These are phyloP conservation scores for Marchantia paleacea DNA, from an alignment of 225 moss, liverwort and hornwort genomes.

Conservation along the genomic window DNA sequence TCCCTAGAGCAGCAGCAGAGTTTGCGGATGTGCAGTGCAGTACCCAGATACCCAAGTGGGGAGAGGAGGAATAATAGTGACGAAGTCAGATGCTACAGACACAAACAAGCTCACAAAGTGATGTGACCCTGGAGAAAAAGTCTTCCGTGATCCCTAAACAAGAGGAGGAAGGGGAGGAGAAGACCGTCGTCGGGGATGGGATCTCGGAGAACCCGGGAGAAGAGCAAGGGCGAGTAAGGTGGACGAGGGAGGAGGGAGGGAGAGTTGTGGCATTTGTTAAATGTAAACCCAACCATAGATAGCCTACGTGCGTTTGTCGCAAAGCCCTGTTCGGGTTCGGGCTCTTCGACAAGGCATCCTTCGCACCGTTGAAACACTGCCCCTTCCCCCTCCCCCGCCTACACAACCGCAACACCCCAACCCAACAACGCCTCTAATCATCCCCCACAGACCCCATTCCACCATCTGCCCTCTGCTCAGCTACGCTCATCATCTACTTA, in stretches of 20 bases:
- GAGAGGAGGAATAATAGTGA: not conserved
- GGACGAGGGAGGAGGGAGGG: not conserved
- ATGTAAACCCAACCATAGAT: not conserved
- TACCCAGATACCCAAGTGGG: not conserved
- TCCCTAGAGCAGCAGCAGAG: not conserved
- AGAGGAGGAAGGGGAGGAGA: not conserved
- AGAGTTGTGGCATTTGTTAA: not conserved
- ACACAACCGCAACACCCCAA: too few species aligned
- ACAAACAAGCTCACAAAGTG: too few species aligned
- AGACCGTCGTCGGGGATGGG: not conserved
- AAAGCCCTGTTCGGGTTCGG: not conserved
- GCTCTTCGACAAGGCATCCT: not conserved
- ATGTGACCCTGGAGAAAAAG: too few species aligned
- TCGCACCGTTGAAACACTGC: not conserved
- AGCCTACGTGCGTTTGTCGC: slow-evolving; percentile 10
- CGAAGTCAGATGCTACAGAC: not conserved
- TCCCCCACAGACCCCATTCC: too few species aligned
- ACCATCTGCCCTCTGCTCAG: not conserved
- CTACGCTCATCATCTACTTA: not conserved
- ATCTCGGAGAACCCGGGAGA: not conserved
- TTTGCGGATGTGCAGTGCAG: not conserved
- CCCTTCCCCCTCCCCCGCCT: not conserved
- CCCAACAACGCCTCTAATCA: too few species aligned
- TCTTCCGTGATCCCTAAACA: too few species aligned
- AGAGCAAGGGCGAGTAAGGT: not conserved